Base-by-base conservation (phyloP, 768 basidiomycete species). In the Auricularia auricula-judae region DNA sequence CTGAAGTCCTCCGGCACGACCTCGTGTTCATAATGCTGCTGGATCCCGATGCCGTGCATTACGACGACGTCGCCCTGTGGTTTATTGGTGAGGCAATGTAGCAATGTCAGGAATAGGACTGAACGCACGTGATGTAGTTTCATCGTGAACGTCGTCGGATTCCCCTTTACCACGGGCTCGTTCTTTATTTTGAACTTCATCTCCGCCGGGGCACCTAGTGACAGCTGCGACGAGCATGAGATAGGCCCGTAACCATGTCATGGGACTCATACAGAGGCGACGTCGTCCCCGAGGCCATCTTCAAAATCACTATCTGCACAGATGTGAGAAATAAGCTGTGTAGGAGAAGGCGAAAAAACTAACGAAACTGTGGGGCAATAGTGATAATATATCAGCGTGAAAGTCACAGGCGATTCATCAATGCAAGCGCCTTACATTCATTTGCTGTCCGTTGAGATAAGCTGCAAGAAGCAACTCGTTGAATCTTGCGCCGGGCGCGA, bases 401-500 rank as follows among this genome's bases (percentile, higher is more conserved):
- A 29, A 29, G 29, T 29, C 29, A 3, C 39, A 62, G 8, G 34
- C 35, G 10, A n/a, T 63, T 18, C 42, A 66, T 36, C 39, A 36
- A 42, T 64, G 61, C 5, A 34, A 4, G n/a, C 39, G 33, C 42
- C 39, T 42, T 71, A 90, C 90, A 61, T 88, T 82, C 90, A 93
- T 93, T 71, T 81, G 88, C 72, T 92, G 91, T 65, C 83, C 80
- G 70, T 89, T 87, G 88, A 92, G 91, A 69, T 93, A 93, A 1
- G 88, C 90, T 58, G 86, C 88, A 65, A 85, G 85, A 36, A 93
- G 79, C 42, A 93, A 80, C 73, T 93, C 90, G 68, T 93, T 93
- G 76, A 92, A 91, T 0, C 73, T 68, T 33, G 74, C 68, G 11
- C 72, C 63, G 16, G 64, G 66, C 2, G 66, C 68, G 14, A 91